Conservation (phyloP, 179 eudicot species). For the Amaranthus tricolor region DNA sequence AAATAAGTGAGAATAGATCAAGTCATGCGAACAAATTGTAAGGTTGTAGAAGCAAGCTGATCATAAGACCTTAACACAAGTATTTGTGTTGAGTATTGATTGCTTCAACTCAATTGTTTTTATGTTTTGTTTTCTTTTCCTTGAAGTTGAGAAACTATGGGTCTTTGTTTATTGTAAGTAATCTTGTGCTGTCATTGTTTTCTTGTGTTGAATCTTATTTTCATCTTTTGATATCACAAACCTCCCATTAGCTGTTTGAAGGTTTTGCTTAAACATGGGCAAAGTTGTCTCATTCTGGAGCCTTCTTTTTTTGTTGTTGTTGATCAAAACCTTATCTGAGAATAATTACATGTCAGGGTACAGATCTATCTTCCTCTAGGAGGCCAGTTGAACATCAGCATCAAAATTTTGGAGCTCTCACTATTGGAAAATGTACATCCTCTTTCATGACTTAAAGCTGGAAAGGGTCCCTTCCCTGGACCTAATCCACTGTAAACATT, state of each 20-base stretch:
- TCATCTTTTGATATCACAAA: not conserved
- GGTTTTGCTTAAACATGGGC: not conserved
- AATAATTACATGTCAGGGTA: conserved; percentile 29
- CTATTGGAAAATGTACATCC: conserved; percentile 28
- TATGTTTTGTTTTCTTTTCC: too few species aligned
- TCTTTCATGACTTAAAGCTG: conserved; percentile 10
- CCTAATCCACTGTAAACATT: not conserved
- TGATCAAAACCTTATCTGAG: not conserved
- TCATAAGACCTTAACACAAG: not conserved
- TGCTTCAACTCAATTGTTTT: too few species aligned
- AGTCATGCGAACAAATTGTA: conserved; percentile 4
- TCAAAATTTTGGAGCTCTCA: conserved; percentile 25
- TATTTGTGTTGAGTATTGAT: too few species aligned
- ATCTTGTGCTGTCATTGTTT: too few species aligned
- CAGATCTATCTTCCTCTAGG: conserved; percentile 16
- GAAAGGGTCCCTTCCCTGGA: conserved; percentile 1
- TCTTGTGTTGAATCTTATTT: not conserved
- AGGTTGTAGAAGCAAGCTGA: not conserved
- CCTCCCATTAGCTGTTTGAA: not conserved
- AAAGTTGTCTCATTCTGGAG: not conserved
- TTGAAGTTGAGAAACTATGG: too few species aligned
- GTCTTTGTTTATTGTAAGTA: too few species aligned
- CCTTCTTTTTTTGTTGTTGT: too few species aligned
- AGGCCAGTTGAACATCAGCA: conserved; percentile 22
- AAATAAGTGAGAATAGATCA: not conserved